A percentile compares a stretch with the other conserved stretches of the same genome.
Conservation (phyloP, 176 grass and related monocot species). For the Pontederia crassipes region DNA sequence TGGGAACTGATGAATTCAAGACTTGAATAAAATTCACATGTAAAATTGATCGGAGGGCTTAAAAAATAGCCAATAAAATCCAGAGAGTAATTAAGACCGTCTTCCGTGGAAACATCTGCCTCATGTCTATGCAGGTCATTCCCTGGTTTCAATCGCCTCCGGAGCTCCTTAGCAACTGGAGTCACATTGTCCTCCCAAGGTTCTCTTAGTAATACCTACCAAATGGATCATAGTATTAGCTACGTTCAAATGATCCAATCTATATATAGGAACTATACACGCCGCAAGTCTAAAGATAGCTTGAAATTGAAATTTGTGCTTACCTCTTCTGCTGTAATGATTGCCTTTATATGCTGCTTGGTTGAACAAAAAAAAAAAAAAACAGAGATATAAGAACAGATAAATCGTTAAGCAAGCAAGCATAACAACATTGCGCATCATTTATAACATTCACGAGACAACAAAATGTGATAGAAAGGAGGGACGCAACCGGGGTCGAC, state of each 20-base stretch:
- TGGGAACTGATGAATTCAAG: not conserved
- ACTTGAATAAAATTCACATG: not conserved
- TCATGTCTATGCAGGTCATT: slow-evolving; percentile 41
- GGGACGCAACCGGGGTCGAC: slow-evolving; percentile 12
- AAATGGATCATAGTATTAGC: not conserved
- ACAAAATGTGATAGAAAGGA: not conserved
- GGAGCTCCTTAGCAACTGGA: slow-evolving; percentile 79
- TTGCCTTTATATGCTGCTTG: slow-evolving; percentile 96
- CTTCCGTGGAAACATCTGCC: slow-evolving; percentile 56
- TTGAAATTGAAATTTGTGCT: slow-evolving; percentile 12
- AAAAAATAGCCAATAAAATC: not conserved
- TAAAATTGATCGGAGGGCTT: not conserved
- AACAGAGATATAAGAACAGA: slow-evolving; percentile 16
- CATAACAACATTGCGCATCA: not conserved
- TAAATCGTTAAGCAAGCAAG: slow-evolving; percentile 2
- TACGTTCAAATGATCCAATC: not conserved
- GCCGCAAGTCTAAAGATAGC: not conserved
- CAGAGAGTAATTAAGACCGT: slow-evolving; percentile 27
- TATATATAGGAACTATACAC: not conserved
- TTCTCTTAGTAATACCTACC: slow-evolving; percentile 83
- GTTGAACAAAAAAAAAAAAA: slow-evolving; percentile 4
- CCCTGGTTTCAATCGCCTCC: slow-evolving; percentile 48
- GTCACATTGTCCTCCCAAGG: slow-evolving; percentile 73
- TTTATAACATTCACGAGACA: not conserved
- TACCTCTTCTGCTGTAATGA: slow-evolving; percentile 97